Evolutionary conservation across 179 eudicot species (phyloP), one percentile per base, ranked within the genome.

Genomic region (Patellifolia procumbens): DNA sequence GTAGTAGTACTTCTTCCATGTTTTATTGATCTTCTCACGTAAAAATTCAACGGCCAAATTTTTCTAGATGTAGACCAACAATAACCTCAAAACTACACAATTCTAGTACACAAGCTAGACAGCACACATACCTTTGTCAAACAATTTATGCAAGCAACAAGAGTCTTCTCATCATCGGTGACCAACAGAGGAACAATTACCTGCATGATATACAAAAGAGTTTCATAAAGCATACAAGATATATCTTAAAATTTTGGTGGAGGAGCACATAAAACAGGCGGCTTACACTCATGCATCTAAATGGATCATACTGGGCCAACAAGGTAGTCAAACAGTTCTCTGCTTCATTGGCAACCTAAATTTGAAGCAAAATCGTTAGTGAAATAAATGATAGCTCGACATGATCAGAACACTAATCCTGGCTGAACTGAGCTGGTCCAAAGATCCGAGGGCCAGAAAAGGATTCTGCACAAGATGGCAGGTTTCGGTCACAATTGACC

Each of bases 161-260:
- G 96, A 85, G 92, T 89, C 87, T 88, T 96, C 82, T 93, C 98
- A 70, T 96, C 97, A 67, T 93, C 99, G n/a, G 92, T 87, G 53
- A 89, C 89, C 76, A 96, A 83, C 76, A 91, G 82, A 73, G 99
- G 98, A 80, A 86, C 90, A 82, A 93, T 83, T 55, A 96, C 98
- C 99, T 96, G 89, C 85, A 87, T n/a, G n/a, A n/a, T n/a, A n/a
- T n/a, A 64, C 3, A 62, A 42, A 80, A 78, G 53, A 55, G 42
- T 28, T 72, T 60, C 42, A 51, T 39, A 43, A 51, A 43, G 13
- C 19, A 61, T 49, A 43, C 64, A 66, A 37, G 26, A 16, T 15
- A 10, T 24, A 51, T 52, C 45, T 19, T 11, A 2, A 35, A 26
- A 35, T 29, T 22, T 71, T 28, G 7, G 34, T 12, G 31, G 56